Conservation (phyloP, 345 rosid species). For the Euphorbia tirucalli region DNA sequence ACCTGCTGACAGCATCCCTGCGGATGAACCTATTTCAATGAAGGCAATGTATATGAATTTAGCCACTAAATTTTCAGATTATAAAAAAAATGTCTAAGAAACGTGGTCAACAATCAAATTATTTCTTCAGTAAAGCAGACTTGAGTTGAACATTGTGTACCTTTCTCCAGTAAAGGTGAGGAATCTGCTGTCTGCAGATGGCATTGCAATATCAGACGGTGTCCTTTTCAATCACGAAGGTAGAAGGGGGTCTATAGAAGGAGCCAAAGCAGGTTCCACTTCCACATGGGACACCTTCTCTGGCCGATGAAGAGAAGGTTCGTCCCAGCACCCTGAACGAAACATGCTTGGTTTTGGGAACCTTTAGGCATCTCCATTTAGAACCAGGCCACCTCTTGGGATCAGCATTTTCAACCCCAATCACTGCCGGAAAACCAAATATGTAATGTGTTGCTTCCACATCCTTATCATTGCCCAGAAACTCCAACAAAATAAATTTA, state of each 20-base stretch:
- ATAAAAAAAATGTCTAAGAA: no score
- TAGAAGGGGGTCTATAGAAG: slow-evolving; percentile 62
- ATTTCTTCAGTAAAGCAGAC: no score
- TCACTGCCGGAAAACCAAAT: slow-evolving; percentile 74
- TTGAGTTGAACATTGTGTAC: slow-evolving; percentile 29
- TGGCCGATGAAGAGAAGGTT: slow-evolving; percentile 67
- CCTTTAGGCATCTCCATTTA: slow-evolving; percentile 88
- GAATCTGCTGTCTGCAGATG: slow-evolving; percentile 65
- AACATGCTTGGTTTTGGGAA: slow-evolving; percentile 23
- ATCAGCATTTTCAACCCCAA: slow-evolving; percentile 68
- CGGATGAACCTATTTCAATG: slow-evolving; percentile 56
- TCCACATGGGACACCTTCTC: slow-evolving; percentile 91
- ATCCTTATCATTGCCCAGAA: no score
- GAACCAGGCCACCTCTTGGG: slow-evolving; percentile 59
- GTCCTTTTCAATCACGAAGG: slow-evolving; percentile 61
- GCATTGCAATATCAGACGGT: slow-evolving; percentile 45
- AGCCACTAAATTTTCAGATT: not conserved
- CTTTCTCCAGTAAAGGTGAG: slow-evolving; percentile 60
- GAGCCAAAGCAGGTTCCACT: slow-evolving; percentile 78
- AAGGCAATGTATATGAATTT: not conserved
- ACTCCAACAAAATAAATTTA: no score
- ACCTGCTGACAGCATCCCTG: slow-evolving; percentile 77
- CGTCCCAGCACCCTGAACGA: slow-evolving; percentile 80
- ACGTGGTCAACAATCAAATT: no score
- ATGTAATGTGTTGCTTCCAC: no score